phyloP scores from a whole-genome alignment of 108 stramenopile species.

The Cyclotella sp. region DNA sequence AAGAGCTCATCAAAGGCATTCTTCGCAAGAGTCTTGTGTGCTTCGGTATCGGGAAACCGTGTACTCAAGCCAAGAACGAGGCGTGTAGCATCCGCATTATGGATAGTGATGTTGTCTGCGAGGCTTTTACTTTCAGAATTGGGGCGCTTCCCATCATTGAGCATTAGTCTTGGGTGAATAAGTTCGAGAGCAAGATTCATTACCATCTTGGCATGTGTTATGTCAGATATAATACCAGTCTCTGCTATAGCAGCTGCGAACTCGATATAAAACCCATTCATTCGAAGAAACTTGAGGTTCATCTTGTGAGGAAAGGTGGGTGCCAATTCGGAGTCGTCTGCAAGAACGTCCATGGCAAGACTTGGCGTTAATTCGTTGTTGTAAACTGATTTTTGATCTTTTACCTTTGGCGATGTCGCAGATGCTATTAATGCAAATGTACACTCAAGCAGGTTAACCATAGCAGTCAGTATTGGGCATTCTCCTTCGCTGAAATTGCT shows the following conservation, averaged over 20 bases:
- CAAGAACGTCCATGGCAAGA: constrained; percentile 30
- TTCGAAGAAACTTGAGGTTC: constrained; percentile 71
- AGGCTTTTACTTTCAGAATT: constrained; percentile 29
- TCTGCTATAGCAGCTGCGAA: constrained; percentile 70
- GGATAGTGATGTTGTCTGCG: constrained; percentile 48
- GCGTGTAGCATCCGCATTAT: constrained; percentile 83
- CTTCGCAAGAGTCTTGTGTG: constrained; percentile 63
- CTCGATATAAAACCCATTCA: constrained; percentile 77
- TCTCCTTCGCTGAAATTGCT: constrained; percentile 21
- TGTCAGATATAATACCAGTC: constrained; percentile 58
- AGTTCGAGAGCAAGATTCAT: constrained; percentile 74
- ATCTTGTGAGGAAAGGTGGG: constrained; percentile 41
- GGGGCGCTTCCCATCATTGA: constrained; percentile 46
- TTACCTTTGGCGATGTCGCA: constrained; percentile 57
- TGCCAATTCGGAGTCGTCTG: constrained; percentile 43
- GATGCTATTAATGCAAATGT: constrained; percentile 64
- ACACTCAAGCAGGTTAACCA: constrained; percentile 60
- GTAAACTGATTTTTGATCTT: constrained; percentile 38
- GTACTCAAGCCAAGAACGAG: constrained; percentile 79
- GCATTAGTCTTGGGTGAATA: constrained; percentile 68
- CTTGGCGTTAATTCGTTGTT: constrained; percentile 33
- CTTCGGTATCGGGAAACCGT: constrained; percentile 57
- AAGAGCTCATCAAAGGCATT: constrained; percentile 77
- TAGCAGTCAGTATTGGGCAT: constrained; percentile 25
- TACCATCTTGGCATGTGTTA: constrained; percentile 52